Conservation (phyloP, 805 yeast genomes). For the Candida saitoana region DNA sequence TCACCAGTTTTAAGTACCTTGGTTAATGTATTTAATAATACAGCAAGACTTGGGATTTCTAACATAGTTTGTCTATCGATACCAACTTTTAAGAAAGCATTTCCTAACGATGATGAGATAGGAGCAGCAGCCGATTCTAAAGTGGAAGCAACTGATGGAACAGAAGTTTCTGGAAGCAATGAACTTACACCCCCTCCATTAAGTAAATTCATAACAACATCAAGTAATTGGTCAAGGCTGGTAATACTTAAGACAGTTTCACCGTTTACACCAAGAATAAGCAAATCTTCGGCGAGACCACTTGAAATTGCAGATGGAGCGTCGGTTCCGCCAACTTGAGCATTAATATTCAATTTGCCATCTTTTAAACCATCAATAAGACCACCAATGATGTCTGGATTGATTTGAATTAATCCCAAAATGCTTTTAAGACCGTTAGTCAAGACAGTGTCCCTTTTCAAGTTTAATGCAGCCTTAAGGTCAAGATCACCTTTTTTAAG, state of each 20-base stretch:
- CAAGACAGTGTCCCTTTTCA: not conserved
- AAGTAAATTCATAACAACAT: not conserved
- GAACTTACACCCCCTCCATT: not conserved
- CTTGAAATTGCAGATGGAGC: not conserved
- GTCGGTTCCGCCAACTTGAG: not conserved
- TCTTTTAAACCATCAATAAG: not conserved
- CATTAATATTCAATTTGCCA: not conserved
- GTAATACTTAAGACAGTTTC: not conserved
- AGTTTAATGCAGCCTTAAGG: not conserved
- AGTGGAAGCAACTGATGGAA: not conserved
- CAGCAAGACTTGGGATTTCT: not conserved
- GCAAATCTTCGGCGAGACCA: not conserved
- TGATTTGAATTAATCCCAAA: slow-evolving; percentile 8
- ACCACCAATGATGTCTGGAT: not conserved
- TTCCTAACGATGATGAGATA: not conserved
- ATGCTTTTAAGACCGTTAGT: slow-evolving; percentile 3
- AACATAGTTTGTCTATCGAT: not conserved
- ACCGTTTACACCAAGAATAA: not conserved
- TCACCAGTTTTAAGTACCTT: not conserved
- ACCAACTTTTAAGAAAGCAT: not conserved
- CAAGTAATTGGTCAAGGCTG: not conserved
- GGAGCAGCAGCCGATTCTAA: not conserved
- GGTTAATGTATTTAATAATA: not conserved
- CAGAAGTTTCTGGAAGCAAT: not conserved
- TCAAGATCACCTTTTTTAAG: not conserved